Evolutionary conservation across 1,139 yeast species (phyloP).

Genomic region (Taphrina sp.): DNA sequence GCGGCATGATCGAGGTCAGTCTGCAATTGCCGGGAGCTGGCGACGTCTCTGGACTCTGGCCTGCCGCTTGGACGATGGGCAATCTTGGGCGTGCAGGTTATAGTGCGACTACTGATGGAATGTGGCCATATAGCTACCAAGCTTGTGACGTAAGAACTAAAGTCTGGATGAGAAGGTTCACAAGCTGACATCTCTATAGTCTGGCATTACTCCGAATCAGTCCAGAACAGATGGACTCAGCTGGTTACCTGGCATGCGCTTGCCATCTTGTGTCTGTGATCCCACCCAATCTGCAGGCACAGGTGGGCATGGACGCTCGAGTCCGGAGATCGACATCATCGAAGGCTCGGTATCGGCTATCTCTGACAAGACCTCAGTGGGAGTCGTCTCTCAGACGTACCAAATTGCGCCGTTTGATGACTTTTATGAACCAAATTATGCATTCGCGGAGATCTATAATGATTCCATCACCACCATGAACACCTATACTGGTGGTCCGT

Average conservation of each 20-base stretch:
- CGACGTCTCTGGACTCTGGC: slow-evolving; percentile 74
- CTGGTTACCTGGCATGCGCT: slow-evolving; percentile 72
- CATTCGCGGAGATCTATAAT: slow-evolving; percentile 65
- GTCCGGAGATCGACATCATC: slow-evolving; percentile 81
- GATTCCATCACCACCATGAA: slow-evolving; percentile 64
- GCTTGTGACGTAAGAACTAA: slow-evolving; percentile 57
- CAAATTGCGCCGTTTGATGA: slow-evolving; percentile 84
- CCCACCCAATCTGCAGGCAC: slow-evolving; percentile 52
- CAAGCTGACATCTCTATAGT: not conserved
- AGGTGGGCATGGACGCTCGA: slow-evolving; percentile 74
- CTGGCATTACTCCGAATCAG: slow-evolving; percentile 76
- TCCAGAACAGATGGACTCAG: slow-evolving; percentile 78
- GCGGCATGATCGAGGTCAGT: slow-evolving; percentile 68
- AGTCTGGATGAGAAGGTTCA: not conserved
- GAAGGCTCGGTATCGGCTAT: slow-evolving; percentile 66
- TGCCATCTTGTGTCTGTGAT: slow-evolving; percentile 73
- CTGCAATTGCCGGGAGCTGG: slow-evolving; percentile 73
- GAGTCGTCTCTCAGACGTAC: slow-evolving; percentile 75
- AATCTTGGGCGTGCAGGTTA: slow-evolving; percentile 83
- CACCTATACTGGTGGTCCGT: slow-evolving; percentile 77
- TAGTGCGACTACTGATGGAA: slow-evolving; percentile 74
- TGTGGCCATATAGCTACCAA: slow-evolving; percentile 85
- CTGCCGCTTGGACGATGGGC: slow-evolving; percentile 87
- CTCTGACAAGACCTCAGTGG: slow-evolving; percentile 42
- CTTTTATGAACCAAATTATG: slow-evolving; percentile 81